phyloP scores from a whole-genome alignment of 345 rosid genomes.

The Salix exigua region DNA sequence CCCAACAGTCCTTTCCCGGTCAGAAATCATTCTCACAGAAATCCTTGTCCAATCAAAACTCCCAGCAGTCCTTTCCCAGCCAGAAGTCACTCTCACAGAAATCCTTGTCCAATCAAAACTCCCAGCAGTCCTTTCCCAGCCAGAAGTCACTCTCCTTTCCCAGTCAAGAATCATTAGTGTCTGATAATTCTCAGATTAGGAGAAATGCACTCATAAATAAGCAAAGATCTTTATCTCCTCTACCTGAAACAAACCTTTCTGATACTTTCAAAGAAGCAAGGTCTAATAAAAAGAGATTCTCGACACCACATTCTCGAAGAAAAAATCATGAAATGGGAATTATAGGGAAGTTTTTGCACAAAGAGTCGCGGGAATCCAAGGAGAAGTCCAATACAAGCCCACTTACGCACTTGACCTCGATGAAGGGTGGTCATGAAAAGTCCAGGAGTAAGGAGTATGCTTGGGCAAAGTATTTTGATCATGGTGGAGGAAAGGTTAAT shows the following conservation, averaged over 20 bases:
- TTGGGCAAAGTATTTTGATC: slow-evolving; percentile 86
- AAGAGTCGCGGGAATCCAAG: slow-evolving; percentile 37
- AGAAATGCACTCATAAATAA: slow-evolving; percentile 46
- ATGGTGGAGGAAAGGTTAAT: slow-evolving; percentile 71
- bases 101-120: not conserved
- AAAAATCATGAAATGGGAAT: slow-evolving; percentile 44
- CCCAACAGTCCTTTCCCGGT: not conserved
- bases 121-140: not conserved
- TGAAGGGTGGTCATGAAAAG: slow-evolving; percentile 55
- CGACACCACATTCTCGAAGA: slow-evolving; percentile 74
- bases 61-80: not conserved
- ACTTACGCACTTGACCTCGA: slow-evolving; percentile 49
- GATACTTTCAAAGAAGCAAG: slow-evolving; percentile 87
- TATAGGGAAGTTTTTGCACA: slow-evolving; percentile 34
- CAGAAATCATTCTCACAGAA: not conserved
- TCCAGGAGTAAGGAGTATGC: slow-evolving; percentile 54
- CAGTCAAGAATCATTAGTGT: slow-evolving; percentile 5
- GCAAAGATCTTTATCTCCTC: slow-evolving; percentile 81
- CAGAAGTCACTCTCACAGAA: not conserved
- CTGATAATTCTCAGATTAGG: slow-evolving; percentile 39
- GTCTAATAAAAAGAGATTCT: slow-evolving; percentile 64
- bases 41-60: too few relatives aligned
- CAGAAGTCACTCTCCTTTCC: slow-evolving; percentile 1
- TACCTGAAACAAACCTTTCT: slow-evolving; percentile 51
- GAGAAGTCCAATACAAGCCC: slow-evolving; percentile 45